A percentile compares a stretch with the other conserved stretches of the same genome.
These are phyloP conservation scores for Plasmodium malariae DNA, from an alignment of 169 alveolate species.

Conservation along the genomic window DNA sequence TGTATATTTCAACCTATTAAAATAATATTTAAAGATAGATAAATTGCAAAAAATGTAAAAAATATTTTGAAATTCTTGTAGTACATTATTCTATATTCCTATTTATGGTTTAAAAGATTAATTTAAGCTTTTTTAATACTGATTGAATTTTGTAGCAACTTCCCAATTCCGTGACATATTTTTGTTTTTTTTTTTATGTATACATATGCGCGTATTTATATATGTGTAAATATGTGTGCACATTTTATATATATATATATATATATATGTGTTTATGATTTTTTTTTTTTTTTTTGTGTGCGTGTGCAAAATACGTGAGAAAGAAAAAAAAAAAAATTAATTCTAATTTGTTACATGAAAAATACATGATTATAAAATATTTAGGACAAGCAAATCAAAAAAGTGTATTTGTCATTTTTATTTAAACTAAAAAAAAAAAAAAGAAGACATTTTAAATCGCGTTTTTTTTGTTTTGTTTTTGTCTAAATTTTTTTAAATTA, in stretches of 20 bases:
- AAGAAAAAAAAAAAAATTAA: not conserved
- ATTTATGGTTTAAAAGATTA: no score
- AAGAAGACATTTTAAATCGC: not conserved
- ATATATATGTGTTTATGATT: not conserved
- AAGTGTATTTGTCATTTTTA: constrained; percentile 2
- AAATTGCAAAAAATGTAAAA: no score
- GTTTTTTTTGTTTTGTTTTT: not conserved
- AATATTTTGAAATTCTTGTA: no score
- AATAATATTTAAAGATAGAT: no score
- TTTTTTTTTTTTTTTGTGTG: constrained; percentile 2
- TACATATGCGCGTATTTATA: not conserved
- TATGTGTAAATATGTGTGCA: no score
- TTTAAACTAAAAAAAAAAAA: not conserved
- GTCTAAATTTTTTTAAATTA: constrained; percentile 37
- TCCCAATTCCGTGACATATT: no score
- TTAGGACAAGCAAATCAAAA: constrained; percentile 4
- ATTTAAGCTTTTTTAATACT: no score
- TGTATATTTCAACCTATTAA: no score
- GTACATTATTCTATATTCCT: no score
- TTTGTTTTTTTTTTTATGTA: no score
- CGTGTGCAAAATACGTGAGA: not conserved
- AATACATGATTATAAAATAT: not conserved
- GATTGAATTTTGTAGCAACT: no score
- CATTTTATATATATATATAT: not conserved
- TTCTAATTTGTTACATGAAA: not conserved